phyloP scores from a whole-genome alignment of 2,329 filamentous ascomycete species.

The Microdochium bolleyi region DNA sequence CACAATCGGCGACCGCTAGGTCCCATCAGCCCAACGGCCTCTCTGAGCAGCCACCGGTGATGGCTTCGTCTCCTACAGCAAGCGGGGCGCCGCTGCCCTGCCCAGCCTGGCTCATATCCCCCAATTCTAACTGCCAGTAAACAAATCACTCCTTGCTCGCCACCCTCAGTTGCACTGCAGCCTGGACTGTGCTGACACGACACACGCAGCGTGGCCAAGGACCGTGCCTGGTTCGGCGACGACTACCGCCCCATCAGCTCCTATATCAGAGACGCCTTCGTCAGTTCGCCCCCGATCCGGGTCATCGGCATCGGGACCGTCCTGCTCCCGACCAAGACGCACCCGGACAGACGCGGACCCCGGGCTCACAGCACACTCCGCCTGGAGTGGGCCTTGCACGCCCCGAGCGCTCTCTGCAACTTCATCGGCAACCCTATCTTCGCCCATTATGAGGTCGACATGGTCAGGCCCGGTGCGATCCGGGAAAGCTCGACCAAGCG shows the following conservation, averaged over 20 bases:
- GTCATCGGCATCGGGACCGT: neutral
- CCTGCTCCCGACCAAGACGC: neutral
- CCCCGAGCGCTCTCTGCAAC: neutral
- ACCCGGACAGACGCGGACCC: neutral
- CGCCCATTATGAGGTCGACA: neutral
- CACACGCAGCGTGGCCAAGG: neutral
- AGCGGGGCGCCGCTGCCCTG: neutral
- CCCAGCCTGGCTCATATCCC: neutral
- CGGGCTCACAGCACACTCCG: neutral
- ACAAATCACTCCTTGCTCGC: neutral
- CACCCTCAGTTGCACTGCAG: neutral
- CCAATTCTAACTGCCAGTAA: neutral
- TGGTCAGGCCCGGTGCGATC: neutral
- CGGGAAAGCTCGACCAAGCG: neutral
- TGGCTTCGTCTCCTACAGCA: neutral
- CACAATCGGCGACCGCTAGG: no score
- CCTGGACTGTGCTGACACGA: neutral
- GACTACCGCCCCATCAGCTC: neutral
- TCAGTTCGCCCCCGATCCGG: neutral
- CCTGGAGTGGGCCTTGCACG: neutral
- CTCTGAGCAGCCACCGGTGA: no score
- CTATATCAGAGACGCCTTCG: neutral
- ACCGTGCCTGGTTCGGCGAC: neutral
- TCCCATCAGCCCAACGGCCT: no score
- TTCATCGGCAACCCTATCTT: neutral